phyloP scores from a whole-genome alignment of 768 basidiomycete species.

The Fibroporia radiculosa region DNA sequence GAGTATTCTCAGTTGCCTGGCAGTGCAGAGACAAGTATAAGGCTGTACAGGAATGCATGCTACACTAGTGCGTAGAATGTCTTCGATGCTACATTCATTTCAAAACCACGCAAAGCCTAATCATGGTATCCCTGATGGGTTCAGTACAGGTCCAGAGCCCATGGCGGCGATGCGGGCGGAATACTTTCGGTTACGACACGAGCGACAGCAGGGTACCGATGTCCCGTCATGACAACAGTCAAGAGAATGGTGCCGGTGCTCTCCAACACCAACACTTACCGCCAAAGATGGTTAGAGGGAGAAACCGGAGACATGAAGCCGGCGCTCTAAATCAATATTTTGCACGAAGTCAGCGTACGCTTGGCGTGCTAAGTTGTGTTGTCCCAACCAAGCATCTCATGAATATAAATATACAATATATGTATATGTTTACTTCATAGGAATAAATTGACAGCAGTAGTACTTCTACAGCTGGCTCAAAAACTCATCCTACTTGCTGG shows the following conservation, averaged over 20 bases:
- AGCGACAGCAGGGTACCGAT: slow-evolving; percentile 15
- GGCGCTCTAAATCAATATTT: no score
- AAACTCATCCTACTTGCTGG: slow-evolving; percentile 18
- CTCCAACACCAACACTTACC: no score
- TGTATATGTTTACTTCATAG: no score
- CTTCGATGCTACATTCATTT: neutral
- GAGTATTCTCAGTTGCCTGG: slow-evolving; percentile 83
- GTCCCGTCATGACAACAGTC: slow-evolving; percentile 8
- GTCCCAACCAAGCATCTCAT: no score
- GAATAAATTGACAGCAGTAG: no score
- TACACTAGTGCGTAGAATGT: slow-evolving; percentile 56
- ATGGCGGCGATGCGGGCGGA: slow-evolving; percentile 68
- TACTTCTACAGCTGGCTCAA: no score
- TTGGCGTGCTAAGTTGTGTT: no score
- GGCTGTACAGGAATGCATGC: slow-evolving; percentile 69
- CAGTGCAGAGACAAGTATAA: slow-evolving; percentile 65
- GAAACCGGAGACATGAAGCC: no score
- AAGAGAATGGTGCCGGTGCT: no score
- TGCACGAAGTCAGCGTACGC: no score
- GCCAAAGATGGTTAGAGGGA: no score
- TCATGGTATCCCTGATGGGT: neutral
- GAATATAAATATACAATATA: no score
- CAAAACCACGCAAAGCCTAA: neutral
- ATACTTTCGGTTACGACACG: slow-evolving; percentile 60
- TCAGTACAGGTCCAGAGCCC: slow-evolving; percentile 64